Conservation (phyloP, 148 eudicot genomes). For the Tetragonia tetragonoides region DNA sequence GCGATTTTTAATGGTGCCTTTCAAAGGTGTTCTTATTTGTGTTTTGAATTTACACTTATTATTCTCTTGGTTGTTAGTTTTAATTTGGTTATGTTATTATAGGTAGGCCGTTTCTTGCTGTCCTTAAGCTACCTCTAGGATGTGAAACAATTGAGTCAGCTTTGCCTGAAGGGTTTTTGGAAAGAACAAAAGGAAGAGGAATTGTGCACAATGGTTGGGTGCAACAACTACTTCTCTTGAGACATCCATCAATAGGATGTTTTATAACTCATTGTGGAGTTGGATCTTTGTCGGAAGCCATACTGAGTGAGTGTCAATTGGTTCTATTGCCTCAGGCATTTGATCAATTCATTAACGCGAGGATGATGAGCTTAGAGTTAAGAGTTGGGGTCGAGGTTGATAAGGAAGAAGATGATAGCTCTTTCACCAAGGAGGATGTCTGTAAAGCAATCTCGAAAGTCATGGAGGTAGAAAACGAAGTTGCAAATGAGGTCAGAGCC, state of each 20-base stretch:
- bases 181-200: constrained; percentile 38
- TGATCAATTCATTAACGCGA: constrained; percentile 40
- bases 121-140: constrained; percentile 34
- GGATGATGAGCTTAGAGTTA: constrained; percentile 25
- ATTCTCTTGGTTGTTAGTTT: too few species aligned
- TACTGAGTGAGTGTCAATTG: constrained; percentile 26
- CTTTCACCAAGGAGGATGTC: constrained; percentile 6
- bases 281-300: constrained; percentile 40
- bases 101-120: constrained; percentile 45
- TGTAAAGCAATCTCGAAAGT: constrained; percentile 14
- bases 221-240: constrained; percentile 40
- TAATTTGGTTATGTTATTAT: neutral
- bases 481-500: constrained; percentile 13
- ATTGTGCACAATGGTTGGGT: constrained; percentile 48
- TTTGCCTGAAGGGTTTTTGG: constrained; percentile 37
- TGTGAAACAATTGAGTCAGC: constrained; percentile 35
- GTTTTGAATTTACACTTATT: too few species aligned
- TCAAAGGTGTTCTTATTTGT: too few species aligned
- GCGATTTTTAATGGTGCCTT: too few species aligned
- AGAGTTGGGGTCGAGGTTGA: constrained; percentile 25
- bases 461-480: constrained; percentile 24
- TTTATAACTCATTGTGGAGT: constrained; percentile 48
- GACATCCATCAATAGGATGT: constrained; percentile 47
- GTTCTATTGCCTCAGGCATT: constrained; percentile 37
- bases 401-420: constrained; percentile 11